Conservation (phyloP, 345 rosid species). For the Eucalyptus polyanthemos region DNA sequence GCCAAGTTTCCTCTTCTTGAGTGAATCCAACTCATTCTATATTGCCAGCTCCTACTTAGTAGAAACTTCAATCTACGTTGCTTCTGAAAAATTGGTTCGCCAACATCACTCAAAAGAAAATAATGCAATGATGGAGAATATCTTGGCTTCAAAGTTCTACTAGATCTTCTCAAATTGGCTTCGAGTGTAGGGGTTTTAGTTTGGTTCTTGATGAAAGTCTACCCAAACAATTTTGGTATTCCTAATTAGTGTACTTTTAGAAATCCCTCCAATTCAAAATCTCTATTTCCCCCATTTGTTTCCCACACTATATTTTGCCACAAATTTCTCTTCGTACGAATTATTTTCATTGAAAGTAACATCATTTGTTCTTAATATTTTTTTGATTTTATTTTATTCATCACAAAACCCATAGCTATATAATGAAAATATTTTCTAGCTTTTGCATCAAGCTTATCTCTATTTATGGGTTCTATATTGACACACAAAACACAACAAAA, state of each 20-base stretch:
- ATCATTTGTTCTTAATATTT: neutral
- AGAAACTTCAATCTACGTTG: too few relatives aligned
- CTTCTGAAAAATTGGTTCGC: too few relatives aligned
- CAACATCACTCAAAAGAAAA: too few relatives aligned
- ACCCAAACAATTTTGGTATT: too few relatives aligned
- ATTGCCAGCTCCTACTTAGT: too few relatives aligned
- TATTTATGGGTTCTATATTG: neutral
- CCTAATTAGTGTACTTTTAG: neutral
- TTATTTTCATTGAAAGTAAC: neutral
- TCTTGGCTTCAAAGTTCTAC: neutral
- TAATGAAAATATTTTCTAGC: neutral
- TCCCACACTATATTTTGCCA: too few relatives aligned
- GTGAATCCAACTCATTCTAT: too few relatives aligned
- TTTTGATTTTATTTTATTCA: neutral
- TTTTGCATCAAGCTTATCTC: neutral
- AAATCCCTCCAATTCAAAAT: neutral
- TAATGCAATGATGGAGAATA: too few relatives aligned
- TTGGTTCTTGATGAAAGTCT: neutral
- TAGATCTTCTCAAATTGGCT: neutral
- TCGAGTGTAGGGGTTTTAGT: neutral
- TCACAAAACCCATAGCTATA: neutral
- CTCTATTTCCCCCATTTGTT: neutral
- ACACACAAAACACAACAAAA: neutral
- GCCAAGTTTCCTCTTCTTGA: too few relatives aligned
- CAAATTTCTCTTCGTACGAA: neutral